Conservation (phyloP, 1,284 basidiomycete genomes). For the Cronartium ribicola region DNA sequence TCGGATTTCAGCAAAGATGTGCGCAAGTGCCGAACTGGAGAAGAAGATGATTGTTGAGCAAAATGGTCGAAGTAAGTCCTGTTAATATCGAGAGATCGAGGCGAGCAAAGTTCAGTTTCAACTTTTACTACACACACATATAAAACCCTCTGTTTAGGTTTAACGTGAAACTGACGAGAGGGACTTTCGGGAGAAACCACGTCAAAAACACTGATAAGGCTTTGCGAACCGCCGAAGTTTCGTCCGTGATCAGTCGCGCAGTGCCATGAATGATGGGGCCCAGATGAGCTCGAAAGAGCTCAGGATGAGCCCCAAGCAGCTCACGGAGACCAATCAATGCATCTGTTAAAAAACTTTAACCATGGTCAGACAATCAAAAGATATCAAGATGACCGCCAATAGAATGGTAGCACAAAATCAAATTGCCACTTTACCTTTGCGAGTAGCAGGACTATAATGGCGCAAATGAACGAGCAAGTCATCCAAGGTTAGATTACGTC, state of each 20-base stretch:
- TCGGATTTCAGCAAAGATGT: slow-evolving; percentile 89
- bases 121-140: too few species aligned
- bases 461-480: slow-evolving; percentile 74
- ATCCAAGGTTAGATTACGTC: slow-evolving; percentile 67
- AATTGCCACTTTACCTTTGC: slow-evolving; percentile 59
- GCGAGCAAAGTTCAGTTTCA: slow-evolving; percentile 9
- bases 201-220: slow-evolving; percentile 13
- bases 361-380: background rate
- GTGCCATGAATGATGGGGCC: slow-evolving; percentile 65
- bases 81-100: slow-evolving; percentile 37
- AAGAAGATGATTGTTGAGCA: slow-evolving; percentile 72
- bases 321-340: slow-evolving; percentile 76
- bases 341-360: slow-evolving; percentile 56
- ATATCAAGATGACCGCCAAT: background rate
- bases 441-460: slow-evolving; percentile 72
- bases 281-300: slow-evolving; percentile 60
- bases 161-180: background rate
- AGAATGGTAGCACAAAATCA: background rate
- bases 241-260: slow-evolving; percentile 68
- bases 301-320: slow-evolving; percentile 65
- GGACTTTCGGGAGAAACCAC: slow-evolving; percentile 29
- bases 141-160: background rate
- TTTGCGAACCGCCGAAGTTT: slow-evolving; percentile 30
- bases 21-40: slow-evolving; percentile 81
- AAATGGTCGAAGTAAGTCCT: slow-evolving; percentile 69